Evolutionary conservation across 352 stramenopile species (phyloP), one percentile per base, ranked within the genome.

Genomic region (Plasmopara viticola): DNA sequence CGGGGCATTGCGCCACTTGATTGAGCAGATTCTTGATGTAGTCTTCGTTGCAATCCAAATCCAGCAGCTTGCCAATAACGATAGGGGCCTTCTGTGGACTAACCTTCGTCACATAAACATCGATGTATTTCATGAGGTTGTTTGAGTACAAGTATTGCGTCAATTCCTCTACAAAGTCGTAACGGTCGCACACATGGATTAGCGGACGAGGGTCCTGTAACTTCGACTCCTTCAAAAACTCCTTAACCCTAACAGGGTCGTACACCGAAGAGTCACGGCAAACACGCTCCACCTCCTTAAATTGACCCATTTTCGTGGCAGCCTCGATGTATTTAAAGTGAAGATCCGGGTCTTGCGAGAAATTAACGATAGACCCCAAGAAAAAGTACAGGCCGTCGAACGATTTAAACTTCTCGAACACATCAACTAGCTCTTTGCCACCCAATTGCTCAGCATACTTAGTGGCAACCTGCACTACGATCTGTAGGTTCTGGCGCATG

Each of bases 251-350:
- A 51, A 99, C 94, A 20, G 97, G 84, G 54, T 99, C 94, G 82
- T 99, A 99, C 49, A 99, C 96, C 39, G 97, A 98, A n/a, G 95
- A 99, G 74, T 99, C 97, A 53, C 97, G 93, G 70, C 97, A 99
- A 43, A 99, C 97, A 48, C 97, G 93, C 72, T 99, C 97, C 18
- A 99, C 97, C 70, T 99, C 97, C 74, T 99, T 99, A 78, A 99
- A 99, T 67, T 99, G 97, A 34, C 97, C 95, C 79, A 99, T 97
- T 87, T 98, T 98, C 51, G 96, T 98, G 14, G 97, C 97, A 44
- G 95, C 94, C 77, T 99, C 95, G 81, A 99, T 99, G 80, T 99
- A 99, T 79, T 99, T 99, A 72, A 99, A 99, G 72, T 99, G 97
- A 38, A 99, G 96, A 58, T 98, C 86, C 6, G 95, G 78, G 59